Conservation (phyloP, 2,329 filamentous ascomycete species). For the Fusarium subglutinans region DNA sequence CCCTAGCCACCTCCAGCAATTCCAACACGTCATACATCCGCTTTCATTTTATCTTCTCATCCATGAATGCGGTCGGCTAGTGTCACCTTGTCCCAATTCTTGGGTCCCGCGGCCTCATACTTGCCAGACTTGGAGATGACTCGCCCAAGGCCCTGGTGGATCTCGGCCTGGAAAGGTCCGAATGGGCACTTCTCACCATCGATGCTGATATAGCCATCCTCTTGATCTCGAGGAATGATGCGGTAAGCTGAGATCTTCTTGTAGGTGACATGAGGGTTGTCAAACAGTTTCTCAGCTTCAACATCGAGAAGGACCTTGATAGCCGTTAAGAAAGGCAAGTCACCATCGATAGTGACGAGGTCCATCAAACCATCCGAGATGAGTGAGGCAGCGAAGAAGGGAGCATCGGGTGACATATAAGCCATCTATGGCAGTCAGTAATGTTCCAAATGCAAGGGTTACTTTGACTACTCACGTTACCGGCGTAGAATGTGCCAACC, state of each 20-base stretch:
- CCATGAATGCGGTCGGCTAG: constrained; percentile 44
- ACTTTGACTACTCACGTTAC: constrained; percentile 69
- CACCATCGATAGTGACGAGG: constrained; percentile 81
- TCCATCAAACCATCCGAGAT: constrained; percentile 89
- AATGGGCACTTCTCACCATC: constrained; percentile 91
- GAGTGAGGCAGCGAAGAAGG: constrained; percentile 87
- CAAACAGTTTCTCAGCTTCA: constrained; percentile 79
- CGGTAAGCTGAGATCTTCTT: constrained; percentile 89
- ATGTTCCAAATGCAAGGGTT: too few species aligned
- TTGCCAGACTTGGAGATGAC: constrained; percentile 80
- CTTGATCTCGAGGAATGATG: constrained; percentile 77
- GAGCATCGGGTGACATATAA: constrained; percentile 86
- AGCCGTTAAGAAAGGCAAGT: constrained; percentile 72
- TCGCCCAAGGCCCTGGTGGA: constrained; percentile 83
- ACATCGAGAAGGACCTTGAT: constrained; percentile 77
- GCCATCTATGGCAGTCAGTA: constrained; percentile 69
- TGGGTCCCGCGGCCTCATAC: constrained; percentile 73
- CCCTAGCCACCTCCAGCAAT: not conserved
- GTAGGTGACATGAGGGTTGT: constrained; percentile 80
- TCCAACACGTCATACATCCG: not conserved
- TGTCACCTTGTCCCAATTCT: constrained; percentile 57
- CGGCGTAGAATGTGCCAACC: constrained; percentile 91
- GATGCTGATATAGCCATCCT: constrained; percentile 88
- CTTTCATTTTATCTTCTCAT: constrained; percentile 7
- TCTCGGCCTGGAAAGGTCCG: constrained; percentile 88